These are phyloP conservation scores for Suillus alpinus DNA, from an alignment of 768 basidiomycete species.

Conservation along the genomic window DNA sequence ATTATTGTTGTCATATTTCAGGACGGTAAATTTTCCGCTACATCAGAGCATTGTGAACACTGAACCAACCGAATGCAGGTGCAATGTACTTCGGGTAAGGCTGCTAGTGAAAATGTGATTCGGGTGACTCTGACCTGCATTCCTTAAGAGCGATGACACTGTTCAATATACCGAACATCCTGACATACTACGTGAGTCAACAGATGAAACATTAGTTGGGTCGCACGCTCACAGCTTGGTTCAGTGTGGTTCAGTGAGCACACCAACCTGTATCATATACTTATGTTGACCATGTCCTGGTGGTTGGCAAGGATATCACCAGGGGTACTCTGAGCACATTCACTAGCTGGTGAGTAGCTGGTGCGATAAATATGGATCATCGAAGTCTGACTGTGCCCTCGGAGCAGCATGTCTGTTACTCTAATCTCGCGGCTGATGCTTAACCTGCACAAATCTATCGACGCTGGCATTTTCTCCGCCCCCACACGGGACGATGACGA, in stretches of 20 bases:
- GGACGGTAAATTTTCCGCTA: neutral
- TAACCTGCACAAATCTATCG: neutral
- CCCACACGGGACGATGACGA: neutral
- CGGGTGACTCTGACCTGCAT: neutral
- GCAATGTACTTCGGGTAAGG: neutral
- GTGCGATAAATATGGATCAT: neutral
- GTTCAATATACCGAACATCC: neutral
- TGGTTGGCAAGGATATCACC: neutral
- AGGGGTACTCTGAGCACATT: neutral
- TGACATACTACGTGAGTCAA: neutral
- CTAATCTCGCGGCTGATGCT: neutral
- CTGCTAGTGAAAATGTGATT: neutral
- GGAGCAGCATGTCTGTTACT: neutral
- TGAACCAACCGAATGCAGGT: neutral
- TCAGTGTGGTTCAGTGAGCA: neutral
- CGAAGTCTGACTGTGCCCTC: neutral
- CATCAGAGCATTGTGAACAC: neutral
- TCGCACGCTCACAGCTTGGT: neutral
- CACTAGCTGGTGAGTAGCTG: neutral
- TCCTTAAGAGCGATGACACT: neutral
- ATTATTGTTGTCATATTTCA: neutral
- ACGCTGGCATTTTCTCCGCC: neutral
- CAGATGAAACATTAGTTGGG: neutral
- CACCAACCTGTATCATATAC: neutral
- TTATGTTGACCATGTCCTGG: neutral